Percentiles rank a stretch among this genome's conserved stretches.
phyloP scores from a whole-genome alignment of 1,284 basidiomycete genomes.

The Meripilus lineatus region DNA sequence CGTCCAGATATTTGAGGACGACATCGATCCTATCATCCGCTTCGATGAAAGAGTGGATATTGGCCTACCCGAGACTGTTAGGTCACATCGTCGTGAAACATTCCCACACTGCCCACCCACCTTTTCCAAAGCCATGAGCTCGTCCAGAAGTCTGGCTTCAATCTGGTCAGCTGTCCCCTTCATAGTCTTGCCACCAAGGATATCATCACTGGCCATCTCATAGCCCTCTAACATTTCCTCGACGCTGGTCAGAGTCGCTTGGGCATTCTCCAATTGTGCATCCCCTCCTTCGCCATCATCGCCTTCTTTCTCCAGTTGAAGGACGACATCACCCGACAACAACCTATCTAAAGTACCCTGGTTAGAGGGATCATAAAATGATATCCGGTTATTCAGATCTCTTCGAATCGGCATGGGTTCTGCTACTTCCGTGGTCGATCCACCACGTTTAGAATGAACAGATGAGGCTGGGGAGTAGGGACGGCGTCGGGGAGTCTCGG shows the following conservation, averaged over 20 bases:
- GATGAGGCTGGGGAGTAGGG: constrained; percentile 13
- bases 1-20: constrained; percentile 88
- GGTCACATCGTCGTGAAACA: constrained; percentile 71
- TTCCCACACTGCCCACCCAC: constrained; percentile 35
- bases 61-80: constrained; percentile 68
- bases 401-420: no score
- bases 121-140: constrained; percentile 87
- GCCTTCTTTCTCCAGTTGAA: constrained; percentile 26
- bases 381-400: constrained; percentile 67
- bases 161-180: constrained; percentile 84
- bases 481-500: constrained; percentile 13
- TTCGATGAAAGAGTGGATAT: constrained; percentile 96
- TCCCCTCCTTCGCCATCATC: constrained; percentile 46
- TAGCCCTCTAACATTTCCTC: constrained; percentile 99
- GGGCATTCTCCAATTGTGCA: constrained; percentile 67
- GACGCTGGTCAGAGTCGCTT: constrained; percentile 83
- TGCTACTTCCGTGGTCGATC: no score
- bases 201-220: constrained; percentile 84
- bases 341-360: constrained; percentile 72
- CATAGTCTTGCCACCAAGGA: constrained; percentile 53
- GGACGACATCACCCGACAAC: constrained; percentile 42
- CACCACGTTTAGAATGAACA: no score
- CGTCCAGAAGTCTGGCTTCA: constrained; percentile 80
- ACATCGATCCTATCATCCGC: constrained; percentile 82
- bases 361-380: constrained; percentile 75